A percentile compares a stretch with the other conserved stretches of the same genome.
Evolutionary conservation across 1,284 basidiomycete species (phyloP).

Genomic region (Puccinia hordei): DNA sequence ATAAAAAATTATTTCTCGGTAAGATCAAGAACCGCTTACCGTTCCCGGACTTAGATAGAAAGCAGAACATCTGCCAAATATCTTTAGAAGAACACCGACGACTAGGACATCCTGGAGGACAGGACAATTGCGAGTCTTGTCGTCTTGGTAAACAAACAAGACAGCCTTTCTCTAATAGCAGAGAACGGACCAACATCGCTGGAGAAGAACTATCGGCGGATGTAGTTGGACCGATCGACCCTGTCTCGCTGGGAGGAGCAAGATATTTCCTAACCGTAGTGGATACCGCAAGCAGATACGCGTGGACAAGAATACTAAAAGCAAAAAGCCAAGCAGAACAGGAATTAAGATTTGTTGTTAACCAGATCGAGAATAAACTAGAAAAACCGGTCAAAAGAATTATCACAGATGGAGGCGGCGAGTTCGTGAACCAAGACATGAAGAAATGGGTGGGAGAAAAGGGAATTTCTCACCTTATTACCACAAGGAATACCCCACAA

Average conservation of each 20-base stretch:
- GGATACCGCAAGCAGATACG: slow-evolving; percentile 22
- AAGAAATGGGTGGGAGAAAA: slow-evolving; percentile 14
- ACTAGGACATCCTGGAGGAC: too few relatives aligned
- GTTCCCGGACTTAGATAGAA: not conserved
- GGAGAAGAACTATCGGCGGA: too few relatives aligned
- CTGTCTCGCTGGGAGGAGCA: slow-evolving; percentile 33
- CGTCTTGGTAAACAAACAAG: too few relatives aligned
- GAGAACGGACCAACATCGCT: too few relatives aligned
- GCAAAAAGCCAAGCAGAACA: slow-evolving; percentile 13
- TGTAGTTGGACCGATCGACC: slow-evolving; percentile 32
- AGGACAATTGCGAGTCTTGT: slow-evolving; percentile 12
- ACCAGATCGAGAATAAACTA: too few relatives aligned
- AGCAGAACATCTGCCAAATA: not conserved
- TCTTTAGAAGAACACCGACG: not conserved
- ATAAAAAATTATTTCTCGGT: slow-evolving; percentile 1
- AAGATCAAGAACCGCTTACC: slow-evolving; percentile 17
- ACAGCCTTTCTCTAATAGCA: too few relatives aligned
- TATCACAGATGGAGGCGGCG: too few relatives aligned
- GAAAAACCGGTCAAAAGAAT: too few relatives aligned
- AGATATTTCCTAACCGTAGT: slow-evolving; percentile 24
- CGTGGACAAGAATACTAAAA: slow-evolving; percentile 9
- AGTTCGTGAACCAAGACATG: too few relatives aligned
- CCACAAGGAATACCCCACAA: slow-evolving; percentile 35
- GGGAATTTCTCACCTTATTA: slow-evolving; percentile 30
- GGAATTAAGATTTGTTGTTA: too few relatives aligned